A percentile compares a stretch with the other conserved stretches of the same genome.
Evolutionary conservation across 441 rosid species (phyloP).

Genomic region (Adansonia madagascariensis): DNA sequence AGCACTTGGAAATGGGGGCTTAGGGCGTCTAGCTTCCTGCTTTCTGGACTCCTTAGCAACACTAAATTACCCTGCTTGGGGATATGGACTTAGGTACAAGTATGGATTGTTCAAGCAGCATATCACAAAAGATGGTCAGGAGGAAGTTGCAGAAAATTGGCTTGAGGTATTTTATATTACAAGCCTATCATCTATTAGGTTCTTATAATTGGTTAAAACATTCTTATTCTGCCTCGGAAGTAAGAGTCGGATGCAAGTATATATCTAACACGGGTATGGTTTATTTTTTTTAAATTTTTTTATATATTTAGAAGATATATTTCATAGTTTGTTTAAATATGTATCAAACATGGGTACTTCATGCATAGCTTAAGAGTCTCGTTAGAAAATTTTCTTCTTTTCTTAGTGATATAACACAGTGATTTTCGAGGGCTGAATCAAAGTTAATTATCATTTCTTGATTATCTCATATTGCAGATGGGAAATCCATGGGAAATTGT

Average conservation of each 20-base stretch:
- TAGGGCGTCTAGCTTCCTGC: constrained; percentile 96
- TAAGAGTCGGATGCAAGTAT: background rate
- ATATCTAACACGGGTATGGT: background rate
- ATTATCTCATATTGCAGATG: constrained; percentile 56
- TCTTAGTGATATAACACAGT: constrained; percentile 3
- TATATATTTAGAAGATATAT: background rate
- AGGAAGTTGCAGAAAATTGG: constrained; percentile 96
- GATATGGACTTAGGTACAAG: constrained; percentile 92
- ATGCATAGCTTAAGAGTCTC: background rate
- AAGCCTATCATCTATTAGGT: background rate
- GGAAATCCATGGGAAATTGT: constrained; percentile 96
- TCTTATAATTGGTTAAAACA: background rate
- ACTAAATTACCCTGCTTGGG: constrained; percentile 94
- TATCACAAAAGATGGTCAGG: constrained; percentile 90
- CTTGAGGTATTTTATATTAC: constrained; percentile 66
- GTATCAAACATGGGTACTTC: no score
- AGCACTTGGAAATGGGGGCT: constrained; percentile 98
- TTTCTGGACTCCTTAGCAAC: constrained; percentile 94
- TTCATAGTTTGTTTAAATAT: background rate
- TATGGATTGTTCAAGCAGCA: constrained; percentile 86
- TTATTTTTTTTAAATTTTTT: background rate
- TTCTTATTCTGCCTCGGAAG: no score
- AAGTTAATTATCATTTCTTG: background rate
- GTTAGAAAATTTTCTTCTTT: background rate
- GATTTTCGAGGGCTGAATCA: constrained; percentile 2